Evolutionary conservation across 2,329 filamentous ascomycete species (phyloP).

Genomic region (Claviceps paspali): DNA sequence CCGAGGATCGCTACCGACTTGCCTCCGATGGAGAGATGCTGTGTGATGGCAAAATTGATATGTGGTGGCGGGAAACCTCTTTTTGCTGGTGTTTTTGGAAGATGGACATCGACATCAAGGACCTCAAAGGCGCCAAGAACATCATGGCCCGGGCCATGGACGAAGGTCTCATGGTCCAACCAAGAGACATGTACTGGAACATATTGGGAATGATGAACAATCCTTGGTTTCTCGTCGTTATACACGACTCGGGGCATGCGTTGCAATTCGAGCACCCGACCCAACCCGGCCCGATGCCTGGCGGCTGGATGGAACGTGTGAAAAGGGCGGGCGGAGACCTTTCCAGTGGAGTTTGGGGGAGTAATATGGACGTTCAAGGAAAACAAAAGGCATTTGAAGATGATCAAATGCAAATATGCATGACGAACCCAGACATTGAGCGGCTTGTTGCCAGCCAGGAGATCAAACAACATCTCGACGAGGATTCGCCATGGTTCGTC

Average conservation of each 20-base stretch:
- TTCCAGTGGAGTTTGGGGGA: conserved; percentile 79
- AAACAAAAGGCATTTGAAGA: conserved; percentile 29
- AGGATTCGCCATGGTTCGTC: conserved; percentile 68
- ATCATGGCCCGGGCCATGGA: conserved; percentile 82
- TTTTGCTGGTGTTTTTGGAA: conserved; percentile 95
- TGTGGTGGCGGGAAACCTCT: conserved; percentile 64
- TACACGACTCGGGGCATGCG: conserved; percentile 45
- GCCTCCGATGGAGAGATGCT: conserved; percentile 44
- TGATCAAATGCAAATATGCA: conserved; percentile 50
- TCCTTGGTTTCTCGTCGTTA: conserved; percentile 73
- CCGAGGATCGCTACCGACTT: conserved; percentile 67
- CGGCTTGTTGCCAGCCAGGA: conserved; percentile 55
- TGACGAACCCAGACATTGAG: conserved; percentile 56
- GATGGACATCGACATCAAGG: conserved; percentile 46
- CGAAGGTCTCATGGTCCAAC: conserved; percentile 72
- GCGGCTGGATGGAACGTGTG: conserved; percentile 87
- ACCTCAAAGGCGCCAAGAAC: conserved; percentile 50
- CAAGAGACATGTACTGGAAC: conserved; percentile 91
- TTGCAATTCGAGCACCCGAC: conserved; percentile 82
- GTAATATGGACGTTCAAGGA: conserved; percentile 36
- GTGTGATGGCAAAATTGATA: conserved; percentile 63
- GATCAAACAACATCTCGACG: conserved; percentile 49
- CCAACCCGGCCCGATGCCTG: conserved; percentile 58
- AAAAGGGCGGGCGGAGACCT: conserved; percentile 73
- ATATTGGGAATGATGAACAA: conserved; percentile 98